Percentiles rank a stretch among this genome's conserved stretches.
phyloP scores from a whole-genome alignment of 371 early-diverging fungal species.

The Circinella umbellata region DNA sequence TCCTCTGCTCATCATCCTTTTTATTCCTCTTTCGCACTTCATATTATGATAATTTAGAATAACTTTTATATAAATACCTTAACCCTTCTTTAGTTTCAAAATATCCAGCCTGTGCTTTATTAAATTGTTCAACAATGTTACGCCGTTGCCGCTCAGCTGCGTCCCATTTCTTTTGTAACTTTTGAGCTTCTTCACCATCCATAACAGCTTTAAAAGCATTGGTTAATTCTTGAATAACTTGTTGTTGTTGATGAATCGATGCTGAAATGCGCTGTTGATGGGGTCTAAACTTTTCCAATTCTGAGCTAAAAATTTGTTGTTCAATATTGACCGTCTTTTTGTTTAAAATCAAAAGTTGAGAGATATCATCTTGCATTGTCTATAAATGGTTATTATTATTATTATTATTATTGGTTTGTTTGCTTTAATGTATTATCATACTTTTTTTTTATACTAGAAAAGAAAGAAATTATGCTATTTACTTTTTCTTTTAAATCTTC shows the following conservation, averaged over 20 bases:
- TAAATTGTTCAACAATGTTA: slow-evolving; percentile 59
- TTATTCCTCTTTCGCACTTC: no score
- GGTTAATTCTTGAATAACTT: slow-evolving; percentile 77
- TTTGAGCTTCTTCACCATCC: slow-evolving; percentile 74
- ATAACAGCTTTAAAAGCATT: slow-evolving; percentile 76
- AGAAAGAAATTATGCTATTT: slow-evolving; percentile 1
- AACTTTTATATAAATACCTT: slow-evolving; percentile 24
- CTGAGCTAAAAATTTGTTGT: slow-evolving; percentile 84
- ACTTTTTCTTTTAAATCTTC: slow-evolving; percentile 86
- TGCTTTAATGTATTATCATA: no score
- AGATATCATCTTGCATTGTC: slow-evolving; percentile 90
- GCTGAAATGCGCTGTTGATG: slow-evolving; percentile 76
- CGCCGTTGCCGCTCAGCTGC: slow-evolving; percentile 65
- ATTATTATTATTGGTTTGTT: no score
- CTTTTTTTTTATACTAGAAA: no score
- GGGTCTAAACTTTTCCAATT: slow-evolving; percentile 89
- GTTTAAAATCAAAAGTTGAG: slow-evolving; percentile 80
- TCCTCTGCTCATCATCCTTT: no score
- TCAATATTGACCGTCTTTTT: slow-evolving; percentile 77
- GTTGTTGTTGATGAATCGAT: slow-evolving; percentile 78
- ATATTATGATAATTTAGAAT: no score
- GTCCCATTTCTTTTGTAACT: slow-evolving; percentile 72
- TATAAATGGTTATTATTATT: slow-evolving; percentile 25
- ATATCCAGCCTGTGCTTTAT: slow-evolving; percentile 63
- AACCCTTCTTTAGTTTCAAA: slow-evolving; percentile 71